Evolutionary conservation across 192 early-diverging fungal species (phyloP).

Genomic region (Podila epigama): DNA sequence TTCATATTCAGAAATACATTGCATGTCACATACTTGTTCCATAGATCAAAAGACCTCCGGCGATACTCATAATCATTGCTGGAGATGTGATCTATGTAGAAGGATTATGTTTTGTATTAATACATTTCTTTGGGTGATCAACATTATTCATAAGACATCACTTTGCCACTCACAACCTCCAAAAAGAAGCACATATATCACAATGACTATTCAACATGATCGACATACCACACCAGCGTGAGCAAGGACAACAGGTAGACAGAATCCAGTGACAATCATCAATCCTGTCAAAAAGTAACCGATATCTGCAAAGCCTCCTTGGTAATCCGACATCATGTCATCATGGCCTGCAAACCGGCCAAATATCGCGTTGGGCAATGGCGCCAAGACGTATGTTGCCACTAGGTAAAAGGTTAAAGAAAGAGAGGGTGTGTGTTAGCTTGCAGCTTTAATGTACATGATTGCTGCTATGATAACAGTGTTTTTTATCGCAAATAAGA

Average conservation of each 20-base stretch:
- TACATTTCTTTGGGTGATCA: too few species aligned
- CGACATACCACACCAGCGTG: constrained; percentile 75
- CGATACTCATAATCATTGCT: constrained; percentile 91
- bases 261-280: constrained; percentile 92
- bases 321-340: constrained; percentile 73
- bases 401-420: constrained; percentile 50
- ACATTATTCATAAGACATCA: too few species aligned
- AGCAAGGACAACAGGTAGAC: constrained; percentile 82
- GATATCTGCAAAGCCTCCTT: constrained; percentile 66
- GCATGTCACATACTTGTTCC: constrained; percentile 72
- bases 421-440: neutral
- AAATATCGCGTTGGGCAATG: constrained; percentile 89
- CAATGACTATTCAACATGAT: neutral
- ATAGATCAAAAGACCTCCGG: constrained; percentile 93
- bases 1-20: neutral
- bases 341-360: constrained; percentile 71
- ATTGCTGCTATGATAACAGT: too few species aligned
- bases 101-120: too few species aligned
- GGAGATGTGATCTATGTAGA: constrained; percentile 76
- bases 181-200: neutral
- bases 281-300: constrained; percentile 90
- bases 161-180: too few species aligned
- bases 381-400: constrained; percentile 91
- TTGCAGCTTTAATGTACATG: too few species aligned
- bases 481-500: too few species aligned